phyloP scores from a whole-genome alignment of 2,329 filamentous ascomycete genomes.

The Scopulariopsis brevicaulis region DNA sequence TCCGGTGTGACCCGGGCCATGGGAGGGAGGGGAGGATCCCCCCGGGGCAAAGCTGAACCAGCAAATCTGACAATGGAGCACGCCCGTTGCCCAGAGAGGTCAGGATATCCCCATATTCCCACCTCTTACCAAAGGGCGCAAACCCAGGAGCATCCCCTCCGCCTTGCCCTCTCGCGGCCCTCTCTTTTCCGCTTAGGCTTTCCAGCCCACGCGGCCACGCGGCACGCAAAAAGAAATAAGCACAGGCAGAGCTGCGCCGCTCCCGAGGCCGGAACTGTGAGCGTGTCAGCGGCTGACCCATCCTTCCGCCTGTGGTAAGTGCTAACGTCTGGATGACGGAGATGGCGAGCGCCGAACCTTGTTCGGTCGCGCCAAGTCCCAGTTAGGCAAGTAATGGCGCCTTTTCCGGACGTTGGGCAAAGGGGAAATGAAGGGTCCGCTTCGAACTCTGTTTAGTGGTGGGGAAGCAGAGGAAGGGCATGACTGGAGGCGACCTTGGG shows the following conservation, averaged over 20 bases:
- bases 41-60: too few species aligned
- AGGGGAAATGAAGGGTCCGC: not conserved
- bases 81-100: not conserved
- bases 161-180: not conserved
- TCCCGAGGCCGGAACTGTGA: too few species aligned
- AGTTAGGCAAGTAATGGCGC: not conserved
- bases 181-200: not conserved
- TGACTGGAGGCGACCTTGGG: not conserved
- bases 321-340: not conserved
- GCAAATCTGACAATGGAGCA: not conserved
- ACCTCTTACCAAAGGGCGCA: not conserved
- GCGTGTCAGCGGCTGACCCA: too few species aligned
- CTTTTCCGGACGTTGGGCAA: not conserved
- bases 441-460: not conserved
- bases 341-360: not conserved
- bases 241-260: too few species aligned
- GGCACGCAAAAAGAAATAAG: too few species aligned
- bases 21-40: too few species aligned
- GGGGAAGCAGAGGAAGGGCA: not conserved
- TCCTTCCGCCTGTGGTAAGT: too few species aligned
- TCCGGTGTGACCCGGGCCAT: too few species aligned
- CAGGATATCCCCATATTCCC: not conserved
- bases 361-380: not conserved
- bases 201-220: too few species aligned
- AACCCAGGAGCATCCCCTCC: not conserved